Conservation (phyloP, 805 yeast genomes). For the Candida xiaguanensis region DNA sequence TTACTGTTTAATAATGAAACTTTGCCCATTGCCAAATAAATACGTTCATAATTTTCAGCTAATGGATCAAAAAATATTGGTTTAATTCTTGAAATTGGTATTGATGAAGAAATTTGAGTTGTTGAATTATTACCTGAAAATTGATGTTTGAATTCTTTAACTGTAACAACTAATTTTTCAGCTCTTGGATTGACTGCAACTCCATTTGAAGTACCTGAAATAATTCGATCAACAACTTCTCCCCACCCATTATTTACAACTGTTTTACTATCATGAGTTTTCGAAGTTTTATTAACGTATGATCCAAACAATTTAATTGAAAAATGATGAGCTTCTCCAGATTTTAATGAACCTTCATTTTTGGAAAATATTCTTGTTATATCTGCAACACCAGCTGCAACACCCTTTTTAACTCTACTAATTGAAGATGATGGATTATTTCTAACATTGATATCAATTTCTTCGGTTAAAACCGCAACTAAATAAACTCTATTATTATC, state of each 20-base stretch:
- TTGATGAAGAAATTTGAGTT: conserved; percentile 9
- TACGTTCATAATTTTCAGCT: conserved; percentile 55
- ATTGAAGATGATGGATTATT: conserved; percentile 22
- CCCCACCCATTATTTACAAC: conserved; percentile 76
- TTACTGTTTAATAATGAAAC: conserved; percentile 26
- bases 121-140: conserved; percentile 14
- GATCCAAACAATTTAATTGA: conserved; percentile 71
- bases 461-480: conserved; percentile 74
- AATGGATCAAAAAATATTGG: conserved; percentile 64
- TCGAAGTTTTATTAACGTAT: conserved; percentile 44
- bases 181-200: conserved; percentile 81
- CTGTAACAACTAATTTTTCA: conserved; percentile 61
- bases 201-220: conserved; percentile 70
- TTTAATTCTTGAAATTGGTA: conserved; percentile 62
- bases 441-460: conserved; percentile 40
- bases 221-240: conserved; percentile 72
- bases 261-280: conserved; percentile 13
- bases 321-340: conserved; percentile 69
- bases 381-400: conserved; percentile 87
- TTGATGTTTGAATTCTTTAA: conserved; percentile 66
- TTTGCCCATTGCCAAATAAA: conserved; percentile 58
- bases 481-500: conserved; percentile 65
- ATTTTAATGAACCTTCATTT: conserved; percentile 53
- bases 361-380: conserved; percentile 73
- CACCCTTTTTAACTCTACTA: conserved; percentile 61